phyloP scores from a whole-genome alignment of 1,284 basidiomycete genomes.

The Takashimella koratensis region DNA sequence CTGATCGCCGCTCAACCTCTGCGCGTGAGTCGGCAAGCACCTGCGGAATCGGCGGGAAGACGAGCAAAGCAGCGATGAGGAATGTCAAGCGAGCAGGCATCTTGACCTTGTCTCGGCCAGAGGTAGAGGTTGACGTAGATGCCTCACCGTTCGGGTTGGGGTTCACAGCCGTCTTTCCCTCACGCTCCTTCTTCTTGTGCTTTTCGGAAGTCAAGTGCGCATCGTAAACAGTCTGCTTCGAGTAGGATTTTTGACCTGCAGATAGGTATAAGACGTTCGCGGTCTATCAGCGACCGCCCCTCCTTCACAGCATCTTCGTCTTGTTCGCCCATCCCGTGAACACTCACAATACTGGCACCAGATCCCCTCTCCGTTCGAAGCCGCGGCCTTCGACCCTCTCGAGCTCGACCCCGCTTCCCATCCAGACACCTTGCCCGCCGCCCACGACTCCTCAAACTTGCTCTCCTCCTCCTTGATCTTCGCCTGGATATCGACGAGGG shows the following conservation, averaged over 20 bases:
- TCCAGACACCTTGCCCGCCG: constrained; percentile 63
- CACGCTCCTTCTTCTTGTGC: constrained; percentile 74
- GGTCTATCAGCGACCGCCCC: constrained; percentile 5
- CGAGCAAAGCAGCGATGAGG: constrained; percentile 66
- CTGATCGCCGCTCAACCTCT: constrained; percentile 93
- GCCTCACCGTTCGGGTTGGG: constrained; percentile 22
- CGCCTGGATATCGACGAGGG: constrained; percentile 73
- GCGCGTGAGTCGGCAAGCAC: constrained; percentile 79
- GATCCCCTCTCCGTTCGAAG: constrained; percentile 60
- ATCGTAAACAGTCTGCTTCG: constrained; percentile 97
- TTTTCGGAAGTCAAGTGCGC: constrained; percentile 93
- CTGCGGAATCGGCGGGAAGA: constrained; percentile 59
- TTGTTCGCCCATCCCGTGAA: constrained; percentile 8
- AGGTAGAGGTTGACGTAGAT: constrained; percentile 12
- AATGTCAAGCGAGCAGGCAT: constrained; percentile 69
- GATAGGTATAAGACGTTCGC: constrained; percentile 6
- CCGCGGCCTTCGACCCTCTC: constrained; percentile 13
- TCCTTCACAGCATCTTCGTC: not conserved
- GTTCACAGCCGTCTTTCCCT: constrained; percentile 45
- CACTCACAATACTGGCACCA: constrained; percentile 93
- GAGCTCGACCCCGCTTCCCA: constrained; percentile 61
- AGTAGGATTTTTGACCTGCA: constrained; percentile 83
- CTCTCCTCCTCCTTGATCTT: constrained; percentile 62
- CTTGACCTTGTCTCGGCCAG: constrained; percentile 60
- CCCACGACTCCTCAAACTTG: constrained; percentile 79